These are phyloP conservation scores for Cladorrhinum sp. DNA, from an alignment of 2,329 filamentous ascomycete species.

Conservation along the genomic window DNA sequence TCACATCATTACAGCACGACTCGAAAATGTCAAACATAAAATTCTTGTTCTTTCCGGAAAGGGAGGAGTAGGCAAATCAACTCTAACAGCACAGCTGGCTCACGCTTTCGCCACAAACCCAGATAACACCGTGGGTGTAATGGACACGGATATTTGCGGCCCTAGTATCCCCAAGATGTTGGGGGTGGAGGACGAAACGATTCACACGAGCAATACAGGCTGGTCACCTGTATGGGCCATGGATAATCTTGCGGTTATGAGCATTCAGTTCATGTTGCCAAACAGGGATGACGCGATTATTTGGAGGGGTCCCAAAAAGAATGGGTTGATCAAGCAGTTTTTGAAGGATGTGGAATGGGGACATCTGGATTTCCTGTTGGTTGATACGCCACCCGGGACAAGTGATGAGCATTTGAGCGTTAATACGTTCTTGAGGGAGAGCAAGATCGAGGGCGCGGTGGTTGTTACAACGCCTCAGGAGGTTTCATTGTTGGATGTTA, in stretches of 20 bases:
- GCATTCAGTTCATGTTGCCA: slow-evolving; percentile 96
- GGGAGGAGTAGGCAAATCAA: slow-evolving; percentile 94
- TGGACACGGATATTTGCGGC: slow-evolving; percentile 98
- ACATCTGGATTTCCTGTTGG: slow-evolving; percentile 85
- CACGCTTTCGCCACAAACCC: slow-evolving; percentile 85
- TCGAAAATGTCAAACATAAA: slow-evolving; percentile 82
- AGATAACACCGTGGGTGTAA: slow-evolving; percentile 79
- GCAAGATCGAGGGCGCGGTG: slow-evolving; percentile 88
- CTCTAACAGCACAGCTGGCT: slow-evolving; percentile 82
- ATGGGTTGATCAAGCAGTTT: slow-evolving; percentile 96
- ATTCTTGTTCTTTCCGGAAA: slow-evolving; percentile 87
- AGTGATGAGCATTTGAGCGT: slow-evolving; percentile 94
- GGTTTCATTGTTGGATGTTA: slow-evolving; percentile 83
- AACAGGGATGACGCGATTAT: slow-evolving; percentile 93
- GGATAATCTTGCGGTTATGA: slow-evolving; percentile 95
- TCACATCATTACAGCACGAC: slow-evolving; percentile 77
- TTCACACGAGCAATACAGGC: slow-evolving; percentile 82
- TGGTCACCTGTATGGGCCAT: slow-evolving; percentile 96
- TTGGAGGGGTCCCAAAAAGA: slow-evolving; percentile 98
- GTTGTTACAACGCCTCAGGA: slow-evolving; percentile 95
- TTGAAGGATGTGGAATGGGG: slow-evolving; percentile 98
- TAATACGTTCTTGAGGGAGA: slow-evolving; percentile 86
- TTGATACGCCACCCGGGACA: slow-evolving; percentile 94
- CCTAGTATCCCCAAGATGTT: slow-evolving; percentile 99
- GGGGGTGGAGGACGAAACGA: slow-evolving; percentile 89